Conservation (phyloP, 2,329 filamentous ascomycete species). For the Daldinia sp. region DNA sequence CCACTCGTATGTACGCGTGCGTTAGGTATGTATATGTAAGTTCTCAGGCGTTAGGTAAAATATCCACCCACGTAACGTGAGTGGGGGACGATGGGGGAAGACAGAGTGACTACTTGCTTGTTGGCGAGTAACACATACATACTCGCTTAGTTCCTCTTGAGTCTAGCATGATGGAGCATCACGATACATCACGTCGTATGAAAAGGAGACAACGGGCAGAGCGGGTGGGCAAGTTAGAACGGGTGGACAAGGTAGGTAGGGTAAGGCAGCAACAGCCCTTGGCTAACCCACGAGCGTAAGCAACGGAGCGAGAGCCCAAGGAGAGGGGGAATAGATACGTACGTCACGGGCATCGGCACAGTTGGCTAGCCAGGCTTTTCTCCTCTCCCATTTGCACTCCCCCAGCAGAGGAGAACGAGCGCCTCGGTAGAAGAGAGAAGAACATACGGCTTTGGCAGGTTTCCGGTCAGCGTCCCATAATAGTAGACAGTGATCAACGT, state of each 20-base stretch:
- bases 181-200: constrained; percentile 26
- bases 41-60: constrained; percentile 5
- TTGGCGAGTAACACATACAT: constrained; percentile 2
- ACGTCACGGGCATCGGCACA: constrained; percentile 1
- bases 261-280: constrained; percentile 30
- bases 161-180: constrained; percentile 16
- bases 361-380: neutral
- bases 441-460: neutral
- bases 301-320: constrained; percentile 19
- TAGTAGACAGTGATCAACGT: constrained; percentile 25
- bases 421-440: constrained; percentile 3
- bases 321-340: constrained; percentile 11
- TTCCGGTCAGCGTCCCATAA: constrained; percentile 31
- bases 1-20: constrained; percentile 7
- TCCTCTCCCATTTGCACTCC: neutral
- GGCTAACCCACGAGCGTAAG: constrained; percentile 22
- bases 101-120: neutral
- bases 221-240: constrained; percentile 1
- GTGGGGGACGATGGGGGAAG: constrained; percentile 12
- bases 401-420: neutral
- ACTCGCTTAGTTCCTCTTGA: constrained; percentile 7
- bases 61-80: constrained; percentile 22
- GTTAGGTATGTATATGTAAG: neutral
- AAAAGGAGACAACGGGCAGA: neutral
- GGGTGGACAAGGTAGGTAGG: constrained; percentile 16